phyloP scores from a whole-genome alignment of 2,329 filamentous ascomycete genomes.

The Aureobasidium melanogenum region DNA sequence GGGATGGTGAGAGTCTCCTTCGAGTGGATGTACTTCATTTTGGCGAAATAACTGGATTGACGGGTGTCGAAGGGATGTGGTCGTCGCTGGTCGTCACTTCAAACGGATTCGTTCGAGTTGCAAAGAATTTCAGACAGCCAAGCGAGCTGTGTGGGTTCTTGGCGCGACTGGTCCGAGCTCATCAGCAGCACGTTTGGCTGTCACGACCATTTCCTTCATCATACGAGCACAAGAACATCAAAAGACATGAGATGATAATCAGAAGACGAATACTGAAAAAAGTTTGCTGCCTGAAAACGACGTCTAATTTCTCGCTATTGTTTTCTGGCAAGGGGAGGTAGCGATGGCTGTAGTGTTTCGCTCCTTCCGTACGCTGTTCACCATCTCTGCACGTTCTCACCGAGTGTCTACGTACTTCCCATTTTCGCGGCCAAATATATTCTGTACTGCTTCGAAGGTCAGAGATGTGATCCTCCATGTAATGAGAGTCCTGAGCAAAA shows the following conservation, averaged over 20 bases:
- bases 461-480: too few relatives aligned
- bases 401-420: neutral
- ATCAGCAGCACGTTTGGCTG: neutral
- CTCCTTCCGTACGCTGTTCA: neutral
- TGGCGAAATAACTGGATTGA: conserved; percentile 38
- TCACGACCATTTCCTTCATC: neutral
- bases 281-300: neutral
- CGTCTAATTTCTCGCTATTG: neutral
- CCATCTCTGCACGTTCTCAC: neutral
- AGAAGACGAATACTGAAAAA: neutral
- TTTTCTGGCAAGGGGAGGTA: neutral
- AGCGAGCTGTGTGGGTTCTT: neutral
- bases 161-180: neutral
- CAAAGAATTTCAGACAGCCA: conserved; percentile 1
- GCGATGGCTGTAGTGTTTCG: neutral
- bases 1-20: conserved; percentile 92
- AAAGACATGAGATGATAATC: too few relatives aligned
- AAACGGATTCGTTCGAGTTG: too few relatives aligned
- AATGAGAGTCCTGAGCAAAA: too few relatives aligned
- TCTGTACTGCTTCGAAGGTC: neutral
- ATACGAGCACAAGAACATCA: neutral
- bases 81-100: conserved; percentile 9
- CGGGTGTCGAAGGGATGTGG: conserved; percentile 13
- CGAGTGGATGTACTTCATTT: conserved; percentile 99
- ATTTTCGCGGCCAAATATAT: too few relatives aligned